Conservation (phyloP, 768 basidiomycete species). For the Hygrophoropsis aurantiaca region DNA sequence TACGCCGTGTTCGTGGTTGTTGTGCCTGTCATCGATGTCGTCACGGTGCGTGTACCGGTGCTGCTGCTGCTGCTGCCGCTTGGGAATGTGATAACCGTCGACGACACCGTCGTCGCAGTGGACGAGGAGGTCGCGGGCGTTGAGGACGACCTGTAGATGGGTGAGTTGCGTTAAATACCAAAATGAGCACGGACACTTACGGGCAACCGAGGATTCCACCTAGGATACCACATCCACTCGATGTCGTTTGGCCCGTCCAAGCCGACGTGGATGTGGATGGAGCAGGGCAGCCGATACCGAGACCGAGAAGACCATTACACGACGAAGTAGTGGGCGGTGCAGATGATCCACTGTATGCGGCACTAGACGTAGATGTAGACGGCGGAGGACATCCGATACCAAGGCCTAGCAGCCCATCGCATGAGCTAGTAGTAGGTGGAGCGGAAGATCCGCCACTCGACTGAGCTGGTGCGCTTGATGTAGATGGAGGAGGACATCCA, state of each 20-base stretch:
- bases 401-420: constrained; percentile 7
- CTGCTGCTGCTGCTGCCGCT: constrained; percentile 11
- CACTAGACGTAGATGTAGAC: not conserved
- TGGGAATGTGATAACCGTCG: constrained; percentile 33
- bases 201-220: constrained; percentile 16
- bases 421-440: not conserved
- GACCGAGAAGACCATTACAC: constrained; percentile 10
- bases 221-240: constrained; percentile 15
- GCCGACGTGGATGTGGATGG: constrained; percentile 4
- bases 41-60: constrained; percentile 13
- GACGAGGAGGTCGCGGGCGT: too few relatives aligned
- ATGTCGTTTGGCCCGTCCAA: constrained; percentile 1
- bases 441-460: not conserved
- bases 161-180: too few relatives aligned
- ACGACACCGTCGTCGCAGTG: constrained; percentile 8
- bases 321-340: constrained; percentile 2
- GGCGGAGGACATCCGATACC: constrained; percentile 6
- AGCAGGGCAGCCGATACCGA: constrained; percentile 13
- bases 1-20: constrained; percentile 22
- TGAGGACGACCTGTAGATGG: too few relatives aligned
- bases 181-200: too few relatives aligned
- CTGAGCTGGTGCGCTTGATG: constrained; percentile 3
- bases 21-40: constrained; percentile 17
- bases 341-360: not conserved
- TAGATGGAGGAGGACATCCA: constrained; percentile 11